Evolutionary conservation across 176 grass and related monocot species (phyloP).

Genomic region (Aechmea fasciata): DNA sequence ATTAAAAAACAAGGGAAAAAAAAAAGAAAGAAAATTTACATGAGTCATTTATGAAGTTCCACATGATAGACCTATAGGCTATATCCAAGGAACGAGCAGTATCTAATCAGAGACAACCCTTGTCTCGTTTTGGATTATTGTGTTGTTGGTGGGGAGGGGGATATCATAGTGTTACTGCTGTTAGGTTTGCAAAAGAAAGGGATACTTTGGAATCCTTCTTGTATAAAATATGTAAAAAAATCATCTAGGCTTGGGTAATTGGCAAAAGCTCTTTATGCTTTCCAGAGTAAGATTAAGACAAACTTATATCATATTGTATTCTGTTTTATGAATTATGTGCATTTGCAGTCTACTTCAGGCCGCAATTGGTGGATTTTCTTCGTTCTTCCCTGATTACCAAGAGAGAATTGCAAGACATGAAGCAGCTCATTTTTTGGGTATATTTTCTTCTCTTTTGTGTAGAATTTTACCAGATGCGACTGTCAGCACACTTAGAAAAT

Average conservation of each 20-base stretch:
- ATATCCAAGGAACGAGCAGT: too few species aligned
- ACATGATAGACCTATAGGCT: too few species aligned
- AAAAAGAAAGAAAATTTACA: too few species aligned
- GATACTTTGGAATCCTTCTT: too few species aligned
- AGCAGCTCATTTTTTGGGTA: slow-evolving; percentile 87
- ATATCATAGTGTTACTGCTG: not conserved
- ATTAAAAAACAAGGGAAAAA: too few species aligned
- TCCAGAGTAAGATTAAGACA: not conserved
- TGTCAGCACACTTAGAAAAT: slow-evolving; percentile 11
- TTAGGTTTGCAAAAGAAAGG: too few species aligned
- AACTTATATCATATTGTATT: not conserved
- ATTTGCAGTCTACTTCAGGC: slow-evolving; percentile 69
- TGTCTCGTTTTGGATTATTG: too few species aligned
- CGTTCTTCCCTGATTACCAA: slow-evolving; percentile 85
- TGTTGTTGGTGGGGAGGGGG: too few species aligned
- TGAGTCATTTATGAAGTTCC: too few species aligned
- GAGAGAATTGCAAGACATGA: slow-evolving; percentile 92
- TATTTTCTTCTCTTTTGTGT: not conserved
- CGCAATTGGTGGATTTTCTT: slow-evolving; percentile 69
- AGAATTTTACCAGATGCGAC: not conserved
- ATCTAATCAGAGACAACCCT: too few species aligned
- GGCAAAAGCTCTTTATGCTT: not conserved
- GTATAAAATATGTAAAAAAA: too few species aligned
- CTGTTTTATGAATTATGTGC: slow-evolving; percentile 6
- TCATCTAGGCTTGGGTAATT: too few species aligned